Percentiles rank a stretch among this genome's conserved stretches.
These are phyloP conservation scores for Polychaeton citri DNA, from an alignment of 2,329 filamentous ascomycete genomes.

Conservation along the genomic window DNA sequence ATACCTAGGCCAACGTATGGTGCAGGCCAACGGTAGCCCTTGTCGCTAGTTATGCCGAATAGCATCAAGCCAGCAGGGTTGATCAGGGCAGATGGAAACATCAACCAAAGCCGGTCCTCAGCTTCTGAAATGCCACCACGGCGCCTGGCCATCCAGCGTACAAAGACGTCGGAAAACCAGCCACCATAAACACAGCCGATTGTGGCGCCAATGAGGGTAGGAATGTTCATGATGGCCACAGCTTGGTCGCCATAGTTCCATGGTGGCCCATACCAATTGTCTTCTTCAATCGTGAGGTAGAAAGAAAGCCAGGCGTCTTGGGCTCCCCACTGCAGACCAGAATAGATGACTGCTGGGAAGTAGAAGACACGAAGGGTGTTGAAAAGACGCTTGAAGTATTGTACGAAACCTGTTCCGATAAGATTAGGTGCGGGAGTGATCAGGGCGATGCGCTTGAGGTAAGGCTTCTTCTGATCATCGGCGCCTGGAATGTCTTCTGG, in stretches of 20 bases:
- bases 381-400: conserved; percentile 40
- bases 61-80: conserved; percentile 40
- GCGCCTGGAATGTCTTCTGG: not conserved
- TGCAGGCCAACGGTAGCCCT: conserved; percentile 39
- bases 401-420: conserved; percentile 38
- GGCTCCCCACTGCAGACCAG: conserved; percentile 45
- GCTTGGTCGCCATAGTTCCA: conserved; percentile 43
- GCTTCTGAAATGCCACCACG: conserved; percentile 38
- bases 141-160: conserved; percentile 41
- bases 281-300: conserved; percentile 45
- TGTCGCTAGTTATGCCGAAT: conserved; percentile 39
- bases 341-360: conserved; percentile 45
- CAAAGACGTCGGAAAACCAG: conserved; percentile 43
- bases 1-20: conserved; percentile 44
- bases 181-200: conserved; percentile 46
- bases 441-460: conserved; percentile 41
- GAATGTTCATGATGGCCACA: conserved; percentile 46
- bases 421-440: conserved; percentile 45
- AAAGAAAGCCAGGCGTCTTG: conserved; percentile 49
- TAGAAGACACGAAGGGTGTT: conserved; percentile 44
- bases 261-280: conserved; percentile 39
- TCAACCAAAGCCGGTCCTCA: conserved; percentile 40
- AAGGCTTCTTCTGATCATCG: conserved; percentile 19
- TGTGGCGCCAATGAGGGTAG: conserved; percentile 40
- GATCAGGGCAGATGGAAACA: conserved; percentile 36